Evolutionary conservation across 208 protist species (phyloP), one percentile per base, ranked within the genome.

Genomic region (Naegleria fowleri): DNA sequence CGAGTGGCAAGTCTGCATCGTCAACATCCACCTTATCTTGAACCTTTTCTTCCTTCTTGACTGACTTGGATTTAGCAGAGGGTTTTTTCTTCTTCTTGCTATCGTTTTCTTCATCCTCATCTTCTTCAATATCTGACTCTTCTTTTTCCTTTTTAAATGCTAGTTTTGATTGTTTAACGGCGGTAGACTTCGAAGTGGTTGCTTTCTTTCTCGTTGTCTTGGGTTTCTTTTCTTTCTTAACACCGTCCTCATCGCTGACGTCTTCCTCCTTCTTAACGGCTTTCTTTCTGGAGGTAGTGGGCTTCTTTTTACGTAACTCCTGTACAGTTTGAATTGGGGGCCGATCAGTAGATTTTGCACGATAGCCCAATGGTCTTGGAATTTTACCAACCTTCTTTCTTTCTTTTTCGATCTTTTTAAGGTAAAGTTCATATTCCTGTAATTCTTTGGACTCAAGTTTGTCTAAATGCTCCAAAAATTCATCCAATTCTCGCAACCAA

Each of bases 401-500:
- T 86, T 86, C 36, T 29, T 86, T 86, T 38, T 39, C 48, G 5
- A 89, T 55, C 22, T 58, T 67, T 40, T 89, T 89, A 19, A 67
- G 33, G n/a, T 67, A 58, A 29, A n/a, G 25, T 9, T 39, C 48
- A 33, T 40, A 16, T 22, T 89, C 48, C 48, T 67, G 39, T 5
- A 9, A 19, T 52, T 89, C 48, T 40, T 89, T 89, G 6, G 36
- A 9, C 51, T 89, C 86, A 36, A 7, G 19, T 41, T 59, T 22
- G 29, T 11, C 29, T 25, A 67, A 19, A 15, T 38, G 2, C 16
- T 89, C 89, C 93, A 92, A 0, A 88, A 89, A 5, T 95, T 93
- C 90, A 52, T 96, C 92, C 13, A 99, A 94, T 92, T 99, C 97
- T 75, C 94, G 93, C 25, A 85, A 9, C 97, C 97, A 99, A 52